phyloP scores from a whole-genome alignment of 75 land plant genomes.

The Chamaecyparis obtusa region DNA sequence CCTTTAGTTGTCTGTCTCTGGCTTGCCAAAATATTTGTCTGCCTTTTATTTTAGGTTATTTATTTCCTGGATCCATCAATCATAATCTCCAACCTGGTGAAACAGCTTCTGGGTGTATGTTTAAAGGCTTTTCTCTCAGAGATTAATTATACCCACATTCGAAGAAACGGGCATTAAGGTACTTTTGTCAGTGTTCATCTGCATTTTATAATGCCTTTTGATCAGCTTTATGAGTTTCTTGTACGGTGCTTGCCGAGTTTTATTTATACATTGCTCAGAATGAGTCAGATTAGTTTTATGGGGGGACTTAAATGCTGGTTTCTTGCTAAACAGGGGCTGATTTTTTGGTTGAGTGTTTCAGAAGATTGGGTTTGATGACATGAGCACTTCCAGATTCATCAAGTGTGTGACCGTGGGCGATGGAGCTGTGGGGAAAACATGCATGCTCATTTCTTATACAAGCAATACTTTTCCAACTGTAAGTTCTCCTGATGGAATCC shows the following conservation, averaged over 20 bases:
- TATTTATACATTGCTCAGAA: not conserved
- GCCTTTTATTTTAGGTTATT: not conserved
- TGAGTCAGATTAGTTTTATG: not conserved
- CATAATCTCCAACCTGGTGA: too few relatives aligned
- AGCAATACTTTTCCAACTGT: slow-evolving; percentile 24
- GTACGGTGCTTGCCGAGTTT: not conserved
- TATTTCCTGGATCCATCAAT: not conserved
- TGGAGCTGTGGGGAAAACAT: slow-evolving; percentile 97
- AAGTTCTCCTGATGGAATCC: slow-evolving; percentile 7
- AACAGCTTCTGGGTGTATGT: not conserved
- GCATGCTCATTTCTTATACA: slow-evolving; percentile 86
- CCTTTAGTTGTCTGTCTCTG: not conserved
- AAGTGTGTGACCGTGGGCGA: slow-evolving; percentile 97
- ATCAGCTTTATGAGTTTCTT: not conserved
- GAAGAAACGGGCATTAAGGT: not conserved
- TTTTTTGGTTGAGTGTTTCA: not conserved
- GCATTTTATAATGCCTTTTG: not conserved
- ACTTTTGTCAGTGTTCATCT: not conserved
- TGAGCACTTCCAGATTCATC: slow-evolving; percentile 85
- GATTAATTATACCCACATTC: not conserved
- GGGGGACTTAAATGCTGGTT: not conserved
- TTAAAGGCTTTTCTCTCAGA: not conserved
- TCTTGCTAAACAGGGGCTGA: not conserved
- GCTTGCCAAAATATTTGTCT: not conserved
- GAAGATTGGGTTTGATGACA: slow-evolving; percentile 8